Evolutionary conservation across 1,139 yeast species (phyloP).

Genomic region (Hanseniaspora sp.): DNA sequence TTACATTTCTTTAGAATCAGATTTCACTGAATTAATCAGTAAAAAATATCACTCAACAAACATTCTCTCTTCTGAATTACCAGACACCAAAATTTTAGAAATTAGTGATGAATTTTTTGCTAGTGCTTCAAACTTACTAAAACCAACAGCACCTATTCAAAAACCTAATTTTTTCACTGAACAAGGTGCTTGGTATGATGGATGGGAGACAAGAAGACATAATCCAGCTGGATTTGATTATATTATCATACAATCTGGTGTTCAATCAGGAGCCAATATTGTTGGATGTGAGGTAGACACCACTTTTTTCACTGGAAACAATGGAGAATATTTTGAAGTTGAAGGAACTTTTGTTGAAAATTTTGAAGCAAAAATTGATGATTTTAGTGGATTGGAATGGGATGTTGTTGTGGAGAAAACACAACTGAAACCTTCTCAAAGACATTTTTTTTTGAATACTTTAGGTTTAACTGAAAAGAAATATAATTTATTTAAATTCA

Average conservation of each 20-base stretch:
- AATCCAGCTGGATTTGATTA: slow-evolving; percentile 74
- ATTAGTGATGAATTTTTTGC: slow-evolving; percentile 93
- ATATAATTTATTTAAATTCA: slow-evolving; percentile 70
- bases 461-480: slow-evolving; percentile 44
- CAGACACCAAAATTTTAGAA: slow-evolving; percentile 51
- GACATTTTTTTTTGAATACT: slow-evolving; percentile 61
- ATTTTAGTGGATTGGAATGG: slow-evolving; percentile 43
- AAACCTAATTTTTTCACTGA: slow-evolving; percentile 69
- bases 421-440: slow-evolving; percentile 82
- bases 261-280: slow-evolving; percentile 55
- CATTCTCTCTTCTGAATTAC: slow-evolving; percentile 74
- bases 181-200: slow-evolving; percentile 95
- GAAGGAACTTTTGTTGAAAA: slow-evolving; percentile 46
- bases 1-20: slow-evolving; percentile 11
- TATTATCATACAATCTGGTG: slow-evolving; percentile 76
- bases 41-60: slow-evolving; percentile 32
- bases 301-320: slow-evolving; percentile 86
- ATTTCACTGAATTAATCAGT: slow-evolving; percentile 18
- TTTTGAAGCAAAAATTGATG: slow-evolving; percentile 10
- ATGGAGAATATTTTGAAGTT: slow-evolving; percentile 80
- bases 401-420: slow-evolving; percentile 51
- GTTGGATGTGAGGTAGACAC: slow-evolving; percentile 85
- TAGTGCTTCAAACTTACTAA: slow-evolving; percentile 75
- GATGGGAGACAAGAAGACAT: slow-evolving; percentile 96
- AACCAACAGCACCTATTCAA: slow-evolving; percentile 67